phyloP scores from a whole-genome alignment of 177 flowering plant species.

The Vitis hybrid region DNA sequence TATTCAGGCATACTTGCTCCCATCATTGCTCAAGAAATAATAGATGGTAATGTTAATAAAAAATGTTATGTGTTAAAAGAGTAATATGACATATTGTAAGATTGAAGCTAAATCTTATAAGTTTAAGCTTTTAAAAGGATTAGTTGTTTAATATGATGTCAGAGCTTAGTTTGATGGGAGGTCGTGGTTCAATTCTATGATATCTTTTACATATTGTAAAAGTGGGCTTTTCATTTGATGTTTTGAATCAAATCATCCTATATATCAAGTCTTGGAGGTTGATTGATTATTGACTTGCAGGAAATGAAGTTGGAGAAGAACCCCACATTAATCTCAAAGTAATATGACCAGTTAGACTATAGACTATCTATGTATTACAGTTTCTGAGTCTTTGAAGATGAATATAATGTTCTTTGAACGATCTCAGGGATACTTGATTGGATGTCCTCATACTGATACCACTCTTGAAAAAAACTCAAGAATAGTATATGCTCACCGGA shows the following conservation, averaged over 20 bases:
- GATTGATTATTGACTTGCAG: neutral
- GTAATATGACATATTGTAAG: too few relatives aligned
- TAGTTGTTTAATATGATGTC: too few relatives aligned
- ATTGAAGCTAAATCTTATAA: neutral
- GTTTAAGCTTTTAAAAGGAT: too few relatives aligned
- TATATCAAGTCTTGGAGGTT: neutral
- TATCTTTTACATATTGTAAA: too few relatives aligned
- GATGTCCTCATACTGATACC: neutral
- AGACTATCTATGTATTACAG: too few relatives aligned
- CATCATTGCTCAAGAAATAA: conserved; percentile 9
- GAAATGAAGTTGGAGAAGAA: conserved; percentile 1
- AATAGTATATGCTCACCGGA: neutral
- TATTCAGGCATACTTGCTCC: conserved; percentile 10
- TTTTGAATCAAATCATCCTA: too few relatives aligned
- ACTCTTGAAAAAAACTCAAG: neutral
- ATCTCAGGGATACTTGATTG: neutral
- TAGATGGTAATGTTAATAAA: neutral
- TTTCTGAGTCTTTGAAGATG: neutral
- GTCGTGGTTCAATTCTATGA: too few relatives aligned
- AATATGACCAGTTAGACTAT: neutral
- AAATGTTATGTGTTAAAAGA: neutral
- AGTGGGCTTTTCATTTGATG: too few relatives aligned
- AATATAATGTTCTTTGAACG: neutral
- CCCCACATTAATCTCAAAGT: neutral
- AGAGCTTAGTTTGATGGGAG: too few relatives aligned